These are phyloP conservation scores for Aspergillus aculeatus DNA, from an alignment of 2,329 filamentous ascomycete species.

Conservation along the genomic window DNA sequence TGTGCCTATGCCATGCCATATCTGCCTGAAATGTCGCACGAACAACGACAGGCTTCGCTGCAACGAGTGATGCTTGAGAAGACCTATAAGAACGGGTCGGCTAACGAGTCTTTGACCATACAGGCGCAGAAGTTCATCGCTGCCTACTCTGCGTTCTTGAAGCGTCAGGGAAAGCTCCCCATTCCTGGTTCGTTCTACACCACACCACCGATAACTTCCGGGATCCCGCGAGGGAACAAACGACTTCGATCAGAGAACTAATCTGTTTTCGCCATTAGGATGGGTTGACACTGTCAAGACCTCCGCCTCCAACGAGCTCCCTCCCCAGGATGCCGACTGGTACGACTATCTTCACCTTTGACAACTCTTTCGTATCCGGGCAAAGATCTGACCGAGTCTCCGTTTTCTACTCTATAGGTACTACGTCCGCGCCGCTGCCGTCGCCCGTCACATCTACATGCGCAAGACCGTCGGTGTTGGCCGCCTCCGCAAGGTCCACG, in stretches of 20 bases:
- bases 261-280: constrained; percentile 52
- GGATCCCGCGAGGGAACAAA: neutral
- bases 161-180: constrained; percentile 69
- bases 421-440: constrained; percentile 83
- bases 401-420: constrained; percentile 46
- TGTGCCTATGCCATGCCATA: constrained; percentile 2
- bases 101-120: constrained; percentile 22
- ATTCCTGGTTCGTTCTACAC: constrained; percentile 60
- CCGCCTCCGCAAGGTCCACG: constrained; percentile 95
- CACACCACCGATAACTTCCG: neutral
- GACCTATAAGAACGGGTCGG: constrained; percentile 10
- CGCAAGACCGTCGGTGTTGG: constrained; percentile 99
- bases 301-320: constrained; percentile 92
- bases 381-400: constrained; percentile 2
- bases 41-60: neutral
- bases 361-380: neutral
- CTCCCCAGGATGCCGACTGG: constrained; percentile 98
- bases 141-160: constrained; percentile 68
- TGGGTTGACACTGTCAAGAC: constrained; percentile 99
- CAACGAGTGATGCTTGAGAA: neutral
- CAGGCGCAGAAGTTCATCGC: constrained; percentile 68
- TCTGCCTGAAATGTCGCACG: neutral
- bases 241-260: neutral
- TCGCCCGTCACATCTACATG: constrained; percentile 98
- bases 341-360: constrained; percentile 55